Conservation (phyloP, 2,329 filamentous ascomycete genomes). For the Pseudocercospora vitis region DNA sequence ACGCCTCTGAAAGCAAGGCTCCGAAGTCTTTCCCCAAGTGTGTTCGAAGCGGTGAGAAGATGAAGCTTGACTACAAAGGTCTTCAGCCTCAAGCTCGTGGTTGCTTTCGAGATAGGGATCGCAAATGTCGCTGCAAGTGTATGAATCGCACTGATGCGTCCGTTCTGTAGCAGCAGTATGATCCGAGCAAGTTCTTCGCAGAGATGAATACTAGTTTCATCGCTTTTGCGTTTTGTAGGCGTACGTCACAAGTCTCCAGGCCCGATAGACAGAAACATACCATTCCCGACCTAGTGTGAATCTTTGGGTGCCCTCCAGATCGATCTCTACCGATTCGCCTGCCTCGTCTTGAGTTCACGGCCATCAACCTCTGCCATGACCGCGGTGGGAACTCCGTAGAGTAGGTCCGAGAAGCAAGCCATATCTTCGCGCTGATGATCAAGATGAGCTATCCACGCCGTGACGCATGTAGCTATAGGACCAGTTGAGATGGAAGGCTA, state of each 20-base stretch:
- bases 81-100: conserved; percentile 13
- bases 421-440: conserved; percentile 11
- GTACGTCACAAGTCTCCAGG: conserved; percentile 15
- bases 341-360: conserved; percentile 25
- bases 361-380: conserved; percentile 26
- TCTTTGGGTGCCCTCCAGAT: conserved; percentile 11
- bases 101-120: neutral
- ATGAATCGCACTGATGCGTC: conserved; percentile 16
- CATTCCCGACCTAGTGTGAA: conserved; percentile 21
- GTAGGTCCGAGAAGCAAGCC: conserved; percentile 21
- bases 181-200: conserved; percentile 16
- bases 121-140: conserved; percentile 14
- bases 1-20: conserved; percentile 10
- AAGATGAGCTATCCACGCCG: no score
- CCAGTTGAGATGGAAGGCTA: neutral
- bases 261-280: no score
- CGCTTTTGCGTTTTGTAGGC: conserved; percentile 5
- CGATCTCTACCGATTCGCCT: neutral
- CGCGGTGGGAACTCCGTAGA: conserved; percentile 21
- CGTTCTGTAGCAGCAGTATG: conserved; percentile 15
- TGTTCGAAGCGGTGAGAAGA: conserved; percentile 9
- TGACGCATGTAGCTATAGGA: neutral
- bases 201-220: conserved; percentile 5
- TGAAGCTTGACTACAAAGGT: conserved; percentile 19
- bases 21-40: neutral